Evolutionary conservation across 2,329 filamentous ascomycete genomes (phyloP), one percentile per base, ranked within the genome.

Genomic region (Ramularia endophylla): DNA sequence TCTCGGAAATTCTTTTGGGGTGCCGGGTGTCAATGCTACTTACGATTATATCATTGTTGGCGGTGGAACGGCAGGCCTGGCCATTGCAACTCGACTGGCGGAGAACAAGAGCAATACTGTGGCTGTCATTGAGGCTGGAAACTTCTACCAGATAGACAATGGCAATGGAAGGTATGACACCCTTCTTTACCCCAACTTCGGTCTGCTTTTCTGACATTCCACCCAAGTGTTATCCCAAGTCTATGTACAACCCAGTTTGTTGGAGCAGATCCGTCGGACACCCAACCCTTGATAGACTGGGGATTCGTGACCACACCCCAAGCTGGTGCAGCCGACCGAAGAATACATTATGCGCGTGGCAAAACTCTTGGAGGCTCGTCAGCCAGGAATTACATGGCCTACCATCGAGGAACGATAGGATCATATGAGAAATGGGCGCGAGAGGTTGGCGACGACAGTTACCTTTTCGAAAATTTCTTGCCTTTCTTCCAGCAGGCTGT

Each of bases 371-470:
- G 56, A 19, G 53, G 58, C 13, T 47, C 36, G 15, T 54, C 51
- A 18, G 61, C 58, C 4, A 41, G 47, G 2, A 55, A 59, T 33
- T 51, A 50, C 30, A 48, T 59, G 50, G 43, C 42, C 12, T 59
- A 55, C 36, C 54, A 57, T n/a, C 46, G 60, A 19, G 53, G 3
- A 3, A 65, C 61, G 2, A 47, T 44, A 11, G 59, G 51, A 5
- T 53, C 55, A 12, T 53, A 63, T 41, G 51, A 61, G 36, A 41
- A 41, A 34, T 67, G 65, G 65, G 63, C 63, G 1, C 54, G 66
- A 31, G 47, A 55, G 22, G 62, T 66, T 5, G 59, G 50, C 3
- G 64, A 67, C 35, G 27, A 60, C 22, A 46, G 58, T 34, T 59
- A 59, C 28, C 47, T 44, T 3, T 62, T 53, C 32, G 44, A 48